Evolutionary conservation across 192 early-diverging fungal species (phyloP).

Genomic region (Coemansia sp.): DNA sequence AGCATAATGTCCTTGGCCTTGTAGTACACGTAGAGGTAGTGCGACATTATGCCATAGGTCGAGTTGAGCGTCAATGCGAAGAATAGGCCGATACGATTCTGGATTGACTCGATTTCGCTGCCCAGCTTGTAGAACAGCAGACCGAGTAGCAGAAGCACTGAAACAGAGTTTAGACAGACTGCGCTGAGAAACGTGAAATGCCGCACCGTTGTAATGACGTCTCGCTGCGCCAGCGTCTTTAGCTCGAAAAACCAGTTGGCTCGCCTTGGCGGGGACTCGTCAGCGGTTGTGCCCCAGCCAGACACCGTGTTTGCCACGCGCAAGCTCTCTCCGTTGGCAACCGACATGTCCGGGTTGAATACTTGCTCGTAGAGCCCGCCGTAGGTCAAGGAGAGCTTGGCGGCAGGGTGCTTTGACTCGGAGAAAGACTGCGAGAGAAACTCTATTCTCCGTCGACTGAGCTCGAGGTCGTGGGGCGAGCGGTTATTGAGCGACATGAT

Average conservation of each 20-base stretch:
- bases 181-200: constrained; percentile 47
- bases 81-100: constrained; percentile 54
- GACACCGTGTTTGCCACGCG: not conserved
- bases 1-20: constrained; percentile 58
- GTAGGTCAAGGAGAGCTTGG: constrained; percentile 42
- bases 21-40: constrained; percentile 54
- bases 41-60: constrained; percentile 61
- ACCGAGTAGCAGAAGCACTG: constrained; percentile 53
- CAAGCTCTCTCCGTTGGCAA: constrained; percentile 7
- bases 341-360: constrained; percentile 20
- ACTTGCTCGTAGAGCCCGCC: constrained; percentile 44
- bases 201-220: constrained; percentile 43
- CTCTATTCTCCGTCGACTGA: constrained; percentile 38
- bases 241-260: constrained; percentile 43
- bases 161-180: constrained; percentile 51
- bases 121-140: constrained; percentile 57
- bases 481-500: constrained; percentile 54
- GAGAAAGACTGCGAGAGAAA: constrained; percentile 30
- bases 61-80: constrained; percentile 57
- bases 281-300: constrained; percentile 18
- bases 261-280: constrained; percentile 28
- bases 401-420: constrained; percentile 23
- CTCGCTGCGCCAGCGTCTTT: constrained; percentile 39
- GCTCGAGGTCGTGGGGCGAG: constrained; percentile 42
- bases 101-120: constrained; percentile 50